Conservation (phyloP, 768 basidiomycete species). For the Lepiota subincarnata region DNA sequence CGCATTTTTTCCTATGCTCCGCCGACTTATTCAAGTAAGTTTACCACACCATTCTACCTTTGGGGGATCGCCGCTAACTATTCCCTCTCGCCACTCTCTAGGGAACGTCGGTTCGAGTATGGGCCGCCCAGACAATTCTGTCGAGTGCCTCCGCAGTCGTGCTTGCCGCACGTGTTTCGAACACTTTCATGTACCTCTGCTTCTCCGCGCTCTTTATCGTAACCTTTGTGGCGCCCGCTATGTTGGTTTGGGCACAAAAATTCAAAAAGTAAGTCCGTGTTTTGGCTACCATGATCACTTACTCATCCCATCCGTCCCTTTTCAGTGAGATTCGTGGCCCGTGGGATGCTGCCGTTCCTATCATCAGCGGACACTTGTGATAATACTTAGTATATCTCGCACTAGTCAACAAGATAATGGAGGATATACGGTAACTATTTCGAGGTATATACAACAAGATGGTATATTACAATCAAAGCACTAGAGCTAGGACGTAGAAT, state of each 20-base stretch:
- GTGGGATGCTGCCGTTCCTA: constrained; percentile 61
- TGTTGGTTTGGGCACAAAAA: constrained; percentile 80
- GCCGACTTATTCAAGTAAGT: constrained; percentile 65
- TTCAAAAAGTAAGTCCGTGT: constrained; percentile 71
- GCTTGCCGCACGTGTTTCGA: constrained; percentile 52
- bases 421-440: background rate
- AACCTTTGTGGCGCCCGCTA: constrained; percentile 68
- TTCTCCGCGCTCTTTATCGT: constrained; percentile 46
- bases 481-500: constrained; percentile 1
- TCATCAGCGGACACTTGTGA: constrained; percentile 1
- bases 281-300: constrained; percentile 15
- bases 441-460: constrained; percentile 11
- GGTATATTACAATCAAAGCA: constrained; percentile 6
- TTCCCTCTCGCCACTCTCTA: constrained; percentile 24
- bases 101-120: constrained; percentile 44
- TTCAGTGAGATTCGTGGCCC: constrained; percentile 84
- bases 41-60: constrained; percentile 12
- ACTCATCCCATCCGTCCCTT: constrained; percentile 10
- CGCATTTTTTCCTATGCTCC: constrained; percentile 78
- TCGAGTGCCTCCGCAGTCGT: constrained; percentile 47
- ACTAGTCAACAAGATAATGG: background rate
- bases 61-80: constrained; percentile 1
- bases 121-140: constrained; percentile 47
- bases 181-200: constrained; percentile 51
- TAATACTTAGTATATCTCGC: too few relatives aligned